These are phyloP conservation scores for Hyphopichia wangnamkhiaoensis DNA, from an alignment of 1,139 yeast genomes.

Conservation along the genomic window DNA sequence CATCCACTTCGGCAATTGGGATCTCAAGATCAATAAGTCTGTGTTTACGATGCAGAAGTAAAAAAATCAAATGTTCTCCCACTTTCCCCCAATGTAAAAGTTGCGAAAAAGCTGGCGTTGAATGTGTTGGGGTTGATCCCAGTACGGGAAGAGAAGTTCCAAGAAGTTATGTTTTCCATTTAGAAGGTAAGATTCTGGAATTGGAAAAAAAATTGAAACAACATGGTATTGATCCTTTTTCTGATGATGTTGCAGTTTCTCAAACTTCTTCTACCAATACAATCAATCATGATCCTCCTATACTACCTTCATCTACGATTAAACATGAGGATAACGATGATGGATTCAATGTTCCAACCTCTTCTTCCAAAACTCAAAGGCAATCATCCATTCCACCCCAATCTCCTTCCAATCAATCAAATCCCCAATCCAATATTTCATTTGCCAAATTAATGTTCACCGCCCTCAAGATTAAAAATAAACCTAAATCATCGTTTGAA, in stretches of 20 bases:
- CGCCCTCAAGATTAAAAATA: constrained; percentile 60
- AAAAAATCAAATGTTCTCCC: constrained; percentile 84
- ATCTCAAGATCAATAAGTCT: constrained; percentile 69
- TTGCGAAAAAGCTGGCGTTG: constrained; percentile 67
- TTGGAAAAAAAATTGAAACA: constrained; percentile 53
- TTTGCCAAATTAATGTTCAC: constrained; percentile 78
- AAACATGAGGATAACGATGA: too few species aligned
- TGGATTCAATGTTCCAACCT: too few species aligned
- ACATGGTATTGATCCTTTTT: constrained; percentile 35
- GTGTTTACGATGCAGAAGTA: constrained; percentile 76
- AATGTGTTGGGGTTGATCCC: constrained; percentile 83
- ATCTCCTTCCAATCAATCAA: too few species aligned
- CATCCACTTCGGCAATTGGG: not conserved
- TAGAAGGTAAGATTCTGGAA: constrained; percentile 63
- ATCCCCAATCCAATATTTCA: constrained; percentile 51
- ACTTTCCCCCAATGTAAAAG: constrained; percentile 75
- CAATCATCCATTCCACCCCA: too few species aligned
- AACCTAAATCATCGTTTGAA: constrained; percentile 8
- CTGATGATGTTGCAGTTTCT: not conserved
- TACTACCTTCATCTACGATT: not conserved
- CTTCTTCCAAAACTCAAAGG: too few species aligned
- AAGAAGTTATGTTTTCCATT: constrained; percentile 70
- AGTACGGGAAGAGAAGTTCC: constrained; percentile 88
- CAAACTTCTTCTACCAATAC: not conserved
- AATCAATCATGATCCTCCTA: not conserved